Base-by-base conservation (phyloP, 2,329 filamentous ascomycete genomes). In the Raffaelea arxii region DNA sequence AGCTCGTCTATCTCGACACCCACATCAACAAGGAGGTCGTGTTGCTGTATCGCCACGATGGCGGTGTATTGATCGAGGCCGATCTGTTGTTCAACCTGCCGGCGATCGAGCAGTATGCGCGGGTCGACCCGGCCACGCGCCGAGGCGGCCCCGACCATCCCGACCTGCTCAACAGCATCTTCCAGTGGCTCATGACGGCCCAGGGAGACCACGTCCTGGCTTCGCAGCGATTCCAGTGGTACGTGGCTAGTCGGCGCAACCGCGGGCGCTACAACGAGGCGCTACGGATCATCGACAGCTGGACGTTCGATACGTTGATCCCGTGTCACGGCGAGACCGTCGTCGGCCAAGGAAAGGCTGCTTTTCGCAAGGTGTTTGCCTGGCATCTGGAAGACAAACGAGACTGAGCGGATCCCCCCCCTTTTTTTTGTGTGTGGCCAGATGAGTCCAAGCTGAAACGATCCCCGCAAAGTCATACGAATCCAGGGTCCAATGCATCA, bases 281-380 rank as follows among this genome's bases (percentile, higher is more conserved):
- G 55, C 67, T 88, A 36, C 67, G 65, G 54, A 73, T 74, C 50
- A 91, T 97, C 52, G 71, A 80, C 45, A 61, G 65, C 46, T 98
- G 91, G 91, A 83, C 91, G 49, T 95, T 96, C 61, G 78, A 83
- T 53, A 81, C 81, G 35, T 72, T 97, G 43, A 81, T 98, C 49
- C 89, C 91, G 1, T 97, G 91, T 62, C 92, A 98, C 65, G 92
- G 92, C 9, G 92, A 98, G 66, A 82, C 86, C 16, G 80, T 97
- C 54, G 83, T 92, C 62, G 71, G 68, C 2, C 63, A 70, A 51
- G 89, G 77, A 10, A 95, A 94, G 71, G 75, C 74, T 11, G 70
- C 86, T 16, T 94, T 91, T 54, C 69, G 75, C 57, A 86, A 85
- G 62, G 72, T 94, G 12, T 87, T 94, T 65, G 75, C 76, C 56